Conservation (phyloP, 495 filamentous ascomycete species). For the Umbilicaria muhlenbergii region DNA sequence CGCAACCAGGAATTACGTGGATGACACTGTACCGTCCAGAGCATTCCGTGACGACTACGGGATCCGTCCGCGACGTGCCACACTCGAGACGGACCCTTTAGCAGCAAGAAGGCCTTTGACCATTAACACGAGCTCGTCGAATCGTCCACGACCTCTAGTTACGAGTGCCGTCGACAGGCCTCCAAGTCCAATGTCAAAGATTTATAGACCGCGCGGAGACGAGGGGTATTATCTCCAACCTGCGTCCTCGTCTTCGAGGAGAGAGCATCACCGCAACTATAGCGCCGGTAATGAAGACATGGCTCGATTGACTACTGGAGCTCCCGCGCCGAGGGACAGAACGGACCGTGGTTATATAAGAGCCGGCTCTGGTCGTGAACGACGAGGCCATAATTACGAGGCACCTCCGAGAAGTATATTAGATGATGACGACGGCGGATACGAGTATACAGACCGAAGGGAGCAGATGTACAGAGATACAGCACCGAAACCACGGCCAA, state of each 20-base stretch:
- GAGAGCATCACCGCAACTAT: conserved; percentile 11
- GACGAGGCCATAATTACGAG: conserved; percentile 2
- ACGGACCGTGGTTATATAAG: conserved; percentile 4
- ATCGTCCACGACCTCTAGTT: conserved; percentile 10
- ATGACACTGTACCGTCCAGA: conserved; percentile 7
- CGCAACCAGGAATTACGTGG: conserved; percentile 1
- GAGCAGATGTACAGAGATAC: conserved; percentile 54
- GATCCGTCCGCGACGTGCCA: conserved; percentile 8
- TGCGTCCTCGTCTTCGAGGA: conserved; percentile 9
- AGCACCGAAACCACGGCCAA: conserved; percentile 28
- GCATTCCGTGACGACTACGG: conserved; percentile 9
- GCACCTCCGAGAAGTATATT: conserved; percentile 9
- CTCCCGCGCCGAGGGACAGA: conserved; percentile 7
- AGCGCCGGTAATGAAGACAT: conserved; percentile 6
- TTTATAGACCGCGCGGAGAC: conserved; percentile 6
- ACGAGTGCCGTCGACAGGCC: conserved; percentile 11
- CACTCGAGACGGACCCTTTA: conserved; percentile 5
- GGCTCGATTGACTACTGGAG: conserved; percentile 3
- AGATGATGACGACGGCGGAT: conserved; percentile 43
- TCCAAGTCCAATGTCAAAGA: conserved; percentile 10
- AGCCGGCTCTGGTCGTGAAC: conserved; percentile 2
- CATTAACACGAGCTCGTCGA: conserved; percentile 4
- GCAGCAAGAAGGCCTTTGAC: conserved; percentile 8
- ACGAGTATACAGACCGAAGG: conserved; percentile 55
- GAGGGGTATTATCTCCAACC: conserved; percentile 12